Evolutionary conservation across 805 yeast species (phyloP), one percentile per base, ranked within the genome.

Genomic region (Vanderwaltozyma tropicalis): DNA sequence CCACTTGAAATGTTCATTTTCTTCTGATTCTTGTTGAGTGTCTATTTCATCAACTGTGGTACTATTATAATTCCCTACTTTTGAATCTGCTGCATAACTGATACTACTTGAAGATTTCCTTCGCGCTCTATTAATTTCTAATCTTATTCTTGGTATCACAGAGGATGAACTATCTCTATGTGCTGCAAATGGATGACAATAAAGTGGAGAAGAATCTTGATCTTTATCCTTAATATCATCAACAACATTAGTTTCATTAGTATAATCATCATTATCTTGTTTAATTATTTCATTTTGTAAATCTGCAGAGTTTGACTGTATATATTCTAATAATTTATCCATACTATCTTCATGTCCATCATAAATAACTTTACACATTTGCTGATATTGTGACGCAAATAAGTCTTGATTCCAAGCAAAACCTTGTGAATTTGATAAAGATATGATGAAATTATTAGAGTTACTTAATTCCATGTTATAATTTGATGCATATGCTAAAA

Each of bases 391-490:
- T 1, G 78, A 66, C 2, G 86, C 88, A 66, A 80, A 81, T 32
- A 80, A 59, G 48, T 80, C 88, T 50, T 80, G 88, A 53, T 81
- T 80, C 74, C 85, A 81, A 2, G 72, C 58, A 48, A 80, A 81
- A 3, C 92, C 92, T 51, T 81, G 88, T 24, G 80, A 71, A 48
- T 79, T 81, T 18, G 59, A 45, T 9, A 49, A 40, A 2, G 53
- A 40, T 11, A 55, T 31, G 11, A 52, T 42, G 29, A 38, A 54
- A 28, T 43, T 25, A 12, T 32, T n/a, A 1, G 27, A 3, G 1
- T 21, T 26, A 11, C 17, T 17, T 15, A 28, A 28, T 4, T 11
- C 16, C 12, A 12, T 31, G 14, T 5, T 14, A 27, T 17, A 37
- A 11, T 5, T 18, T 13, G n/a, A 6, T 15, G 30, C 15, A 20